These are phyloP conservation scores for Cryphonectria radicalis DNA, from an alignment of 2,329 filamentous ascomycete species.

Conservation along the genomic window DNA sequence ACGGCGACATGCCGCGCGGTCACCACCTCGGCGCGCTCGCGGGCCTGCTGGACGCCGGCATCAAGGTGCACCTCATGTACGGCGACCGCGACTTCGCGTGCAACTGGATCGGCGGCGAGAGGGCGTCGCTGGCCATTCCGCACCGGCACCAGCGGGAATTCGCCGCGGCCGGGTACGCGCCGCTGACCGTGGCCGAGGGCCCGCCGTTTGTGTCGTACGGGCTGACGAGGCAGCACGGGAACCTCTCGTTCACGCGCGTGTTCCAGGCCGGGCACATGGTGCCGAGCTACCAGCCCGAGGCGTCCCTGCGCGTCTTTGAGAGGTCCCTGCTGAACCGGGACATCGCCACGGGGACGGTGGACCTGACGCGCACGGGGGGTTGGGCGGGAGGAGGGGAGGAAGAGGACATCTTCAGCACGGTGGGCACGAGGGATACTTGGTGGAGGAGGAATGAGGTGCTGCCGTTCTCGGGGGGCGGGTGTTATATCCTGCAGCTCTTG, in stretches of 20 bases:
- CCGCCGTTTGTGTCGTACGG: slow-evolving; percentile 48
- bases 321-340: slow-evolving; percentile 53
- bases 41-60: slow-evolving; percentile 57
- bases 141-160: slow-evolving; percentile 65
- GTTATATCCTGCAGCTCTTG: slow-evolving; percentile 24
- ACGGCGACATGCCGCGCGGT: slow-evolving; percentile 38
- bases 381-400: slow-evolving; percentile 11
- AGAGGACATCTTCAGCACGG: slow-evolving; percentile 18
- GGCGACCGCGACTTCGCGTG: slow-evolving; percentile 61
- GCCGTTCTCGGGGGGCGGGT: slow-evolving; percentile 8
- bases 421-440: slow-evolving; percentile 24
- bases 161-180: slow-evolving; percentile 64
- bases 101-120: slow-evolving; percentile 55
- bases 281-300: slow-evolving; percentile 53
- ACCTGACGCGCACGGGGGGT: slow-evolving; percentile 25
- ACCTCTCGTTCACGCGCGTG: slow-evolving; percentile 61
- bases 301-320: slow-evolving; percentile 51
- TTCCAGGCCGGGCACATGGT: slow-evolving; percentile 60
- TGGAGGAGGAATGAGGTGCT: slow-evolving; percentile 26
- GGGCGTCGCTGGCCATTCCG: slow-evolving; percentile 56
- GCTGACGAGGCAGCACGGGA: slow-evolving; percentile 68
- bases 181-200: slow-evolving; percentile 59
- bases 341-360: slow-evolving; percentile 49
- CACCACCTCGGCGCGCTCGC: slow-evolving; percentile 47
- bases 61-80: slow-evolving; percentile 59